phyloP scores from a whole-genome alignment of 192 early-diverging fungal species.

The Dissophora ornata region DNA sequence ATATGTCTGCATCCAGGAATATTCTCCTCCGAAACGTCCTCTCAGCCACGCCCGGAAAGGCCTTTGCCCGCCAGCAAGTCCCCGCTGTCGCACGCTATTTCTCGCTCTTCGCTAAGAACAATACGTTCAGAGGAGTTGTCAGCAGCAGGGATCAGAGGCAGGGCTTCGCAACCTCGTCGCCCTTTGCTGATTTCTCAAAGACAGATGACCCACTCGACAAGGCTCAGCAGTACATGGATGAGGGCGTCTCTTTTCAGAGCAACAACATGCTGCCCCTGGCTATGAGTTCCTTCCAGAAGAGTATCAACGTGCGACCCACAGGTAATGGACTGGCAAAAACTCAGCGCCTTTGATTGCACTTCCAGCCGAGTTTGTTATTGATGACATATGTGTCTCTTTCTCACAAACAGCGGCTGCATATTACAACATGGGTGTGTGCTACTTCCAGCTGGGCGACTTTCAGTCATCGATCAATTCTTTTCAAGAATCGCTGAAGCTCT shows the following conservation, averaged over 20 bases:
- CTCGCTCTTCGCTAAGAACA: slow-evolving; percentile 16
- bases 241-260: slow-evolving; percentile 38
- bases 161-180: slow-evolving; percentile 25
- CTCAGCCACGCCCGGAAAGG: slow-evolving; percentile 1
- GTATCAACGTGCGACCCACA: slow-evolving; percentile 49
- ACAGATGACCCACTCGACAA: slow-evolving; percentile 17
- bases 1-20: slow-evolving; percentile 42
- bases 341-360: no score
- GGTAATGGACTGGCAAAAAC: slow-evolving; percentile 2
- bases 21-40: slow-evolving; percentile 5
- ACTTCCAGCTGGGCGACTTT: slow-evolving; percentile 46
- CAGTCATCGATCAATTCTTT: slow-evolving; percentile 52
- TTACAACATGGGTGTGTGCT: slow-evolving; percentile 53
- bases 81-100: slow-evolving; percentile 9
- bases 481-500: slow-evolving; percentile 45
- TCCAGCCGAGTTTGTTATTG: no score
- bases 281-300: slow-evolving; percentile 52
- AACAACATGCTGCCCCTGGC: slow-evolving; percentile 49
- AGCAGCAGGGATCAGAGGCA: slow-evolving; percentile 7
- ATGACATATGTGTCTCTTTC: no score
- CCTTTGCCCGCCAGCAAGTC: neutral
- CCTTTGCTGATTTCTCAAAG: slow-evolving; percentile 41
- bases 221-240: slow-evolving; percentile 50
- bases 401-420: slow-evolving; percentile 35
- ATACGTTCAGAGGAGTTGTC: neutral